phyloP scores from a whole-genome alignment of 2,329 filamentous ascomycete species.

The Trichothecium roseum region DNA sequence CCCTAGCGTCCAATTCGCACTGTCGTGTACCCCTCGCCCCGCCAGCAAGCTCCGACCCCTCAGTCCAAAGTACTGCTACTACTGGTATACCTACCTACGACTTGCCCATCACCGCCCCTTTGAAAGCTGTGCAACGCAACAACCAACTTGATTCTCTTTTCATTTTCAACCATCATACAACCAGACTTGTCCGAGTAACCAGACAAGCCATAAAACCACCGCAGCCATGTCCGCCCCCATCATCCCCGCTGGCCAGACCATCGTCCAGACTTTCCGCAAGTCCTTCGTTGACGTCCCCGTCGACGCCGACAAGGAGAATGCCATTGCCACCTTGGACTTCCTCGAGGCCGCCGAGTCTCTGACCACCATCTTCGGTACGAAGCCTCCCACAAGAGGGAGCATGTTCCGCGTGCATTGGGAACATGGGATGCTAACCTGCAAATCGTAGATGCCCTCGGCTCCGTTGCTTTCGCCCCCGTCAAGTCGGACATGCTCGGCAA shows the following conservation, averaged over 20 bases:
- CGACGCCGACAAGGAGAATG: constrained; percentile 62
- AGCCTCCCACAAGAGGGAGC: too few species aligned
- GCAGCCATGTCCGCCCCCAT: constrained; percentile 39
- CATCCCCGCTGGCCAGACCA: constrained; percentile 59
- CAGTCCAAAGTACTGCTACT: too few species aligned
- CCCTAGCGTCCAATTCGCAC: neutral
- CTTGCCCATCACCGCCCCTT: constrained; percentile 8
- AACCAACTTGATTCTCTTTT: neutral
- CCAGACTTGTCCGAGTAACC: neutral
- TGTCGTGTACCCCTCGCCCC: constrained; percentile 3
- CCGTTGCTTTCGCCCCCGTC: constrained; percentile 76
- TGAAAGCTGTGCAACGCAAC: too few species aligned
- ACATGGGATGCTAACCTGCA: too few species aligned
- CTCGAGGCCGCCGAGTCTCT: constrained; percentile 84
- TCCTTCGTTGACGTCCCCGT: constrained; percentile 79
- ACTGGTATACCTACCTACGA: constrained; percentile 1
- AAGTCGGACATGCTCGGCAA: constrained; percentile 89
- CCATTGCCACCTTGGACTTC: constrained; percentile 75
- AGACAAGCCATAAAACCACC: neutral
- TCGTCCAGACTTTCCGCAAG: constrained; percentile 74
- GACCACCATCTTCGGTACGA: constrained; percentile 71
- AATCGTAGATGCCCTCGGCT: constrained; percentile 55
- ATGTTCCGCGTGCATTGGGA: too few species aligned
- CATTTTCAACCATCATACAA: constrained; percentile 1
- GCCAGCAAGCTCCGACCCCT: neutral